These are phyloP conservation scores for Smittium mucronatum DNA, from an alignment of 371 early-diverging fungal species.

Conservation along the genomic window DNA sequence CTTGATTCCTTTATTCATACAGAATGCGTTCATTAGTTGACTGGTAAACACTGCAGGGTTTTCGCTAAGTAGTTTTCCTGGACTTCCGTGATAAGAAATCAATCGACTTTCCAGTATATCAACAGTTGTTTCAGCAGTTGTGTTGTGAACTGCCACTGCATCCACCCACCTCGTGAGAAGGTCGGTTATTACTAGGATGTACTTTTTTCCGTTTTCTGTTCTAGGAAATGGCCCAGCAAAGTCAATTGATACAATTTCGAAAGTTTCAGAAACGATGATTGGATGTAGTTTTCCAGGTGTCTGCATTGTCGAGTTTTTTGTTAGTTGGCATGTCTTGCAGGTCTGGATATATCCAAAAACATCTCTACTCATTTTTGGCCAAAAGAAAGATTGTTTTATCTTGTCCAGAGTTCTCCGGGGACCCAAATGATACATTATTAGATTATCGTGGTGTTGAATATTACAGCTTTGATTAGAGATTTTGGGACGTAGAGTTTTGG, in stretches of 20 bases:
- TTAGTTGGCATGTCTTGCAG: background rate
- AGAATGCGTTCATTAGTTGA: background rate
- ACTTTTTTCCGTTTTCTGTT: background rate
- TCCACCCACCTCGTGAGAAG: slow-evolving; percentile 5
- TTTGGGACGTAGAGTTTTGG: background rate
- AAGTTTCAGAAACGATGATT: background rate
- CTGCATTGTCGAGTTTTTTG: background rate
- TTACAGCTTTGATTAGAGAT: background rate
- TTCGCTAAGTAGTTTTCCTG: background rate
- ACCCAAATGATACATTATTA: background rate
- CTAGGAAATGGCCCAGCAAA: background rate
- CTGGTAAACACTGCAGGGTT: background rate
- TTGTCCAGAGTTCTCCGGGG: background rate
- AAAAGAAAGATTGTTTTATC: background rate
- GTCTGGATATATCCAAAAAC: slow-evolving; percentile 3
- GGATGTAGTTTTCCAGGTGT: background rate
- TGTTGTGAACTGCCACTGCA: background rate
- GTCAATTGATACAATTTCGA: slow-evolving; percentile 3
- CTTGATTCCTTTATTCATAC: background rate
- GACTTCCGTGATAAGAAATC: background rate
- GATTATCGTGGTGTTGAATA: slow-evolving; percentile 1
- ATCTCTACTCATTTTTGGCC: slow-evolving; percentile 4
- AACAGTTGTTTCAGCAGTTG: background rate
- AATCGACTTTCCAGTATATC: background rate
- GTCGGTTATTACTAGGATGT: background rate